phyloP scores from a whole-genome alignment of 192 early-diverging fungal species.

The Coemansia sp. region DNA sequence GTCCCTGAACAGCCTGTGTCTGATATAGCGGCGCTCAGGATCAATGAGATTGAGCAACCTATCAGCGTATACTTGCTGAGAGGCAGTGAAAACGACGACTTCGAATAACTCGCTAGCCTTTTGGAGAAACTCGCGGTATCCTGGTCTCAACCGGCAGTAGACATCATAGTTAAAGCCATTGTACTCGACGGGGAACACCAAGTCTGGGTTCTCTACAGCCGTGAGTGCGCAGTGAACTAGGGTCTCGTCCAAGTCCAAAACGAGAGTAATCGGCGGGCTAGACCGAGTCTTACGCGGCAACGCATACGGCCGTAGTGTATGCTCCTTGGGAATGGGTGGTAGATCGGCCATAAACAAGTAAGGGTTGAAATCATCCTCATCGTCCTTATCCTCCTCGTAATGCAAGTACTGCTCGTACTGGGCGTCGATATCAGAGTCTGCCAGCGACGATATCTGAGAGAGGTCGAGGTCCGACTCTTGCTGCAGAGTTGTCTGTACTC shows the following conservation, averaged over 20 bases:
- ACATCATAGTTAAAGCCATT: slow-evolving; percentile 63
- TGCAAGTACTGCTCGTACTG: slow-evolving; percentile 32
- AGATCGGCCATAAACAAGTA: slow-evolving; percentile 61
- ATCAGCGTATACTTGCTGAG: slow-evolving; percentile 73
- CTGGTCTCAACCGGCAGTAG: slow-evolving; percentile 68
- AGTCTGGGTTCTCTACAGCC: slow-evolving; percentile 57
- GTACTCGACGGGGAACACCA: slow-evolving; percentile 66
- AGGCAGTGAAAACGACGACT: slow-evolving; percentile 74
- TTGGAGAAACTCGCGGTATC: slow-evolving; percentile 61
- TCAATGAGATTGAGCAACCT: slow-evolving; percentile 62
- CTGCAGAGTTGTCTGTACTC: neutral
- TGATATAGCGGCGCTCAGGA: slow-evolving; percentile 60
- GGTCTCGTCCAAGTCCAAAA: slow-evolving; percentile 69
- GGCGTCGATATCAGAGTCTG: slow-evolving; percentile 26
- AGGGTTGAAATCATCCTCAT: slow-evolving; percentile 52
- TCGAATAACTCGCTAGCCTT: slow-evolving; percentile 61
- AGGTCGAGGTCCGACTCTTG: slow-evolving; percentile 19
- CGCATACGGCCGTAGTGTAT: slow-evolving; percentile 54
- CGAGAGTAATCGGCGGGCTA: slow-evolving; percentile 64
- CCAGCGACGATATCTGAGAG: slow-evolving; percentile 28
- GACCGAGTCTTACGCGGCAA: slow-evolving; percentile 62
- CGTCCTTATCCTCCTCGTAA: slow-evolving; percentile 27
- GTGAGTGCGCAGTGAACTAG: slow-evolving; percentile 67
- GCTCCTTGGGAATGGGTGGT: slow-evolving; percentile 60
- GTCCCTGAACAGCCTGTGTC: slow-evolving; percentile 69